Base-by-base conservation (phyloP, 352 stramenopile species). In the Globisporangium splendens region DNA sequence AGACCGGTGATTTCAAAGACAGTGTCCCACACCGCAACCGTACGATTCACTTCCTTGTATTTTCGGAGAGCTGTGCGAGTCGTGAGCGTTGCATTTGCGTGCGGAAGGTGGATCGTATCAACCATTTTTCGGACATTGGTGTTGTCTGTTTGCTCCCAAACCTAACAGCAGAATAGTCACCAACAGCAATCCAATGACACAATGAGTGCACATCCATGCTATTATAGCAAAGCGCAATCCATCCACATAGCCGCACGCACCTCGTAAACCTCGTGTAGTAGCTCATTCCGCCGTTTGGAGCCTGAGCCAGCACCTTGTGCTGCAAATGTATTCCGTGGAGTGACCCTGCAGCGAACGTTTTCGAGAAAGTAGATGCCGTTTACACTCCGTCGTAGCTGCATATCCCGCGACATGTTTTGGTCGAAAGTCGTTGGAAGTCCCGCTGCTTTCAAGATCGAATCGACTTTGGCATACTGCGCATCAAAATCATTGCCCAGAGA, bases 401-500 rank as follows among this genome's bases (percentile, higher is more conserved):
- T 31, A n/a, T 43, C 47, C 13, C 35, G 22, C 35, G 14, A 38
- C 12, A 51, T 20, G 12, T 75, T 59, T 3, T 63, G 56, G 49
- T 74, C 63, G n/a, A 77, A 70, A n/a, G 56, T 11, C 1, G 53
- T 28, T 8, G 28, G 28, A 24, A 77, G 47, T 6, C 63, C 66
- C 3, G 41, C 52, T 5, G 69, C 62, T 8, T 47, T 56, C 47
- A 74, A 65, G 22, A 74, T 53, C n/a, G 8, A 28, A 24, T 74
- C 50, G 7, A 60, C 67, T 14, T 72, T 54, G 15, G 48, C 54
- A 31, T 74, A 72, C 57, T 70, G 66, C 41, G 63, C 44, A n/a
- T 69, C 53, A 14, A 74, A 50, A 35, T 72, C 59, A 8, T 54
- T 44, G 6, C 56, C 50, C 14, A 78, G 67, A 8, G 64, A 72